A percentile compares a stretch with the other conserved stretches of the same genome.
Conservation (phyloP, 768 basidiomycete genomes). For the Russula dissimulans region DNA sequence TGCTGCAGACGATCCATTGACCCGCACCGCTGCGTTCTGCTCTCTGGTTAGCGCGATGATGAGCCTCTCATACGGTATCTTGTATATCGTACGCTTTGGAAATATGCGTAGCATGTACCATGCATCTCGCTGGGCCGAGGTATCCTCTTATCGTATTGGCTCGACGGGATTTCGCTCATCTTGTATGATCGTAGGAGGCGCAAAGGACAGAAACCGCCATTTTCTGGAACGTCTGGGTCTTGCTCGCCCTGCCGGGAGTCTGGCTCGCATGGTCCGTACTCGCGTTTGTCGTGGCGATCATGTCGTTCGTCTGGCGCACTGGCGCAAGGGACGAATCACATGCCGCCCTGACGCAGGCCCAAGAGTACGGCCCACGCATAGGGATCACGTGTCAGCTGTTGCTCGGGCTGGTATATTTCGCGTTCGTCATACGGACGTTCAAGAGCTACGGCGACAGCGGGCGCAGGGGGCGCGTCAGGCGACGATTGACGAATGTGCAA, state of each 20-base stretch:
- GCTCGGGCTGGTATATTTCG: constrained; percentile 53
- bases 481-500: constrained; percentile 15
- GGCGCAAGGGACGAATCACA: constrained; percentile 38
- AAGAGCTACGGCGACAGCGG: constrained; percentile 41
- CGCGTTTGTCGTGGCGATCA: constrained; percentile 50
- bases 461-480: constrained; percentile 8
- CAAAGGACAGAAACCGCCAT: constrained; percentile 38
- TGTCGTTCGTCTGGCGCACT: constrained; percentile 59
- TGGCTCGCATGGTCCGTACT: constrained; percentile 75
- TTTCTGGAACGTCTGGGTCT: constrained; percentile 61
- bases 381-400: constrained; percentile 44
- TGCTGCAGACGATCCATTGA: constrained; percentile 51
- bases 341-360: constrained; percentile 29
- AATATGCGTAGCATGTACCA: constrained; percentile 66
- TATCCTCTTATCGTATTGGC: constrained; percentile 21
- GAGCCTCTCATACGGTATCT: constrained; percentile 64
- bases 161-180: neutral
- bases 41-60: constrained; percentile 59
- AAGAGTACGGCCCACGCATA: constrained; percentile 45
- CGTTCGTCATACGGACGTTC: constrained; percentile 53
- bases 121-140: constrained; percentile 67
- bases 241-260: constrained; percentile 56
- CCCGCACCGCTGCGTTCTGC: constrained; percentile 51
- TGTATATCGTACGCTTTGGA: constrained; percentile 63
- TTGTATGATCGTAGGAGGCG: constrained; percentile 40